Evolutionary conservation across 2,329 filamentous ascomycete species (phyloP), one percentile per base, ranked within the genome.

Genomic region (Beauveria pseudobassiana): DNA sequence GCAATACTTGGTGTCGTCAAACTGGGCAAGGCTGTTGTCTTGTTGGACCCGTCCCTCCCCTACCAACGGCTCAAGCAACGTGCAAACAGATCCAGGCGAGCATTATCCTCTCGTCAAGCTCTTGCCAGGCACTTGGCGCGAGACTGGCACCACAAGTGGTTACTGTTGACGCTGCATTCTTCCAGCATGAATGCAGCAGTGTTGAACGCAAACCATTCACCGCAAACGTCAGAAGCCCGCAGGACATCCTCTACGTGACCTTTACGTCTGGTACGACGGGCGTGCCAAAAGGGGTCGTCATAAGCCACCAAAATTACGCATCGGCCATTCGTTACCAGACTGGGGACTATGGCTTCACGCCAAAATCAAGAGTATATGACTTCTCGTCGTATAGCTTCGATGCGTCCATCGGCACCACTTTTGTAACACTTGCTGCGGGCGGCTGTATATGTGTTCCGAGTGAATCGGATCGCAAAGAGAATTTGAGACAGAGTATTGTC

Each of bases 1-100:
- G 65, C 67, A 6, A 70, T 73, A 57, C 55, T 74, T 0, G 72
- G 66, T 0, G 63, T 73, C 9, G 66, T 72, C 49, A 73, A 71
- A 59, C 61, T 71, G 0, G 73, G 73, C 3, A 72, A 67, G 3
- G 71, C 69, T 0, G 72, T 72, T 30, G 69, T 72, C 0, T 68
- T 69, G 20, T 63, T 74, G 16, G 71, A 73, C 59, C 68, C 67
- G 38, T 60, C 57, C 12, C 62, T 62, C 2, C 63, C 67, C 0
- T 40, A 59, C 18, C 22, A 63, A 14, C 61, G 64, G 2, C 62
- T 65, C 54, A 63, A 26, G 8, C 14, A 7, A 60, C 66, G 1
- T 24, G 63, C 1, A 24, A 63, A n/a, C 64, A 64, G n/a, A 50
- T 58, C 3, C 5, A 30, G 16, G 30, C 51, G 30, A 3, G 43